Base-by-base conservation (phyloP, 1,284 basidiomycete genomes). In the Malassezia restricta region DNA sequence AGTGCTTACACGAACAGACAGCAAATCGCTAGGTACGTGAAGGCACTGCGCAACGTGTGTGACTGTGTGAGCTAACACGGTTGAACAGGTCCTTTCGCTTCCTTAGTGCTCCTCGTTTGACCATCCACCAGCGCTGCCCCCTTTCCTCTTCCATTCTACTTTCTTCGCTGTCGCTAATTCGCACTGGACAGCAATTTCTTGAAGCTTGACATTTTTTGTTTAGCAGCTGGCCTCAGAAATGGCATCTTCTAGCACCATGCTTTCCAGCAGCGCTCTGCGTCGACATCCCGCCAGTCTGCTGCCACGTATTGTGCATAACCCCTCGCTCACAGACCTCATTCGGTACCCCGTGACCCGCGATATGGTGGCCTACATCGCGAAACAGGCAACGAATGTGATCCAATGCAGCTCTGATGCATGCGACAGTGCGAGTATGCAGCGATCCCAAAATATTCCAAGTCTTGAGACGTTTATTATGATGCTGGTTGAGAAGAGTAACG, bases 391-490 rank as follows among this genome's bases (percentile, higher is more conserved):
- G 4, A 66, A 73, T 46, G 70, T 73, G 46, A 73, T 73, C 42
- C 63, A 67, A 48, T 71, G 68, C 57, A 61, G 61, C 20, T 29
- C 45, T 14, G 27, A 29, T 11, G 14, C 3, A 4, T 20, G 27
- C 30, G 51, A 48, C 15, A n/a, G 27, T 6, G 20, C 27, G 5
- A 40, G 28, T 20, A 40, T 42, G 2, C 17, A 41, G 6, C 47
- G 42, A 15, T 30, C 39, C 7, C 52, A 40, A 11, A 49, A 49
- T 15, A 77, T 87, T n/a, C 84, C 83, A 6, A 80, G 83, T 38
- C 79, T 98, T 50, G 84, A 91, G 68, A 80, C 84, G 49, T 98
- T 96, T 76, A 90, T 98, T 73, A 77, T 81, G 53, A 82, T 83
- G 72, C 80, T 96, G 51, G 84, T 91, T 65, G 79, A 84, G 64